Percentiles rank a stretch among this genome's conserved stretches.
These are phyloP conservation scores for Suillus bovinus DNA, from an alignment of 768 basidiomycete genomes.

Conservation along the genomic window DNA sequence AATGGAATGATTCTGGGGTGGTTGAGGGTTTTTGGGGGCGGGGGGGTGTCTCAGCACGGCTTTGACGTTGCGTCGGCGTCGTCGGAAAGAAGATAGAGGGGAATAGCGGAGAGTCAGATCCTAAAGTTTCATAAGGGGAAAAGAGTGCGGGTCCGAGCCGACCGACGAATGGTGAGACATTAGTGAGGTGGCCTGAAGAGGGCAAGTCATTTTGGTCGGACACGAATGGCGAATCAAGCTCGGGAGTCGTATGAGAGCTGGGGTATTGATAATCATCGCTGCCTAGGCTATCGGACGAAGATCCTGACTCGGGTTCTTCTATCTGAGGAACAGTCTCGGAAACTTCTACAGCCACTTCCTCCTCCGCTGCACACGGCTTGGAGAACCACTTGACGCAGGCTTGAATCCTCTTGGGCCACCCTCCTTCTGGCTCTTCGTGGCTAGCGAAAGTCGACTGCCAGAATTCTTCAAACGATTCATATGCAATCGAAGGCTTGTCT, in stretches of 20 bases:
- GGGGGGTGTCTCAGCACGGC: slow-evolving; percentile 32
- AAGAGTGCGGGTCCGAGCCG: slow-evolving; percentile 32
- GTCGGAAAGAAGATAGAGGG: slow-evolving; percentile 20
- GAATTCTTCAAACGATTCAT: slow-evolving; percentile 59
- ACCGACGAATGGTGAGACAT: slow-evolving; percentile 25
- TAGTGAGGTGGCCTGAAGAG: slow-evolving; percentile 8
- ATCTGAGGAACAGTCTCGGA: slow-evolving; percentile 1
- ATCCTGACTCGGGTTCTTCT: slow-evolving; percentile 21
- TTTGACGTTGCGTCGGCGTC: slow-evolving; percentile 29
- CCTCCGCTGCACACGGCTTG: background rate
- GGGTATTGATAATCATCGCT: slow-evolving; percentile 9
- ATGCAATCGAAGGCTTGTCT: slow-evolving; percentile 44
- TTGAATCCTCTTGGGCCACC: slow-evolving; percentile 55
- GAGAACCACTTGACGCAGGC: slow-evolving; percentile 30
- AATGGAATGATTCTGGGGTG: slow-evolving; percentile 33
- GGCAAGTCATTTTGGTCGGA: slow-evolving; percentile 3
- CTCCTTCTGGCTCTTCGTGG: slow-evolving; percentile 41
- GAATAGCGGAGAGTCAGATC: slow-evolving; percentile 13
- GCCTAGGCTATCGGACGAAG: slow-evolving; percentile 7
- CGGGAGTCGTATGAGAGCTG: slow-evolving; percentile 16
- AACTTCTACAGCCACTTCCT: background rate
- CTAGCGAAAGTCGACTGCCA: slow-evolving; percentile 54
- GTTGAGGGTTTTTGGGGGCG: slow-evolving; percentile 37
- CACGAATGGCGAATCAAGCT: background rate
- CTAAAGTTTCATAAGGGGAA: slow-evolving; percentile 11